Evolutionary conservation across 2,329 filamentous ascomycete species (phyloP).

Genomic region (Neoascochyta sp.): DNA sequence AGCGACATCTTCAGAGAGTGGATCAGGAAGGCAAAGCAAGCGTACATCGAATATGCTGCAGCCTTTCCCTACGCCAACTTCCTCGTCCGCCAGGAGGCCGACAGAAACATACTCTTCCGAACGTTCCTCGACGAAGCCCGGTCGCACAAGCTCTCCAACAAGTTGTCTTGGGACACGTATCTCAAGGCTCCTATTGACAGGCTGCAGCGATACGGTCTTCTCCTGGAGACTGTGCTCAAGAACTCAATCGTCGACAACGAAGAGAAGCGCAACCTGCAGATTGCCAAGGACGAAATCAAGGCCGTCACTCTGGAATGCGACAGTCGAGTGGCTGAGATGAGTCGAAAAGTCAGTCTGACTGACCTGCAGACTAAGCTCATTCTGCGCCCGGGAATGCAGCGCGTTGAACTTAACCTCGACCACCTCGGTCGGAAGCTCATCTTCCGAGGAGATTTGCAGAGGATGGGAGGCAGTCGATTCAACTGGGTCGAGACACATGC

Average conservation of each 20-base stretch:
- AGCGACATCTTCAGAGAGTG: constrained; percentile 97
- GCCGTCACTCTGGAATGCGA: constrained; percentile 87
- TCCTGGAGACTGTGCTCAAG: constrained; percentile 78
- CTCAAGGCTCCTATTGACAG: constrained; percentile 90
- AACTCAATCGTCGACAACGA: constrained; percentile 81
- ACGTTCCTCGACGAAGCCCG: constrained; percentile 79
- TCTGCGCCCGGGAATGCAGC: constrained; percentile 79
- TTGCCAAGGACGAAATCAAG: constrained; percentile 89
- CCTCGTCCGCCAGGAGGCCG: constrained; percentile 76
- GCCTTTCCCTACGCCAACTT: constrained; percentile 81
- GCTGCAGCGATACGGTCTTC: constrained; percentile 81
- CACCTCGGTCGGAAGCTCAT: constrained; percentile 91
- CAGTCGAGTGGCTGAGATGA: constrained; percentile 84
- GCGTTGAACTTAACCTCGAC: constrained; percentile 81
- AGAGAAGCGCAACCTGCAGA: constrained; percentile 78
- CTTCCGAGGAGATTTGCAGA: constrained; percentile 81
- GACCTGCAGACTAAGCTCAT: constrained; percentile 81
- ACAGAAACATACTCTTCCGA: constrained; percentile 80
- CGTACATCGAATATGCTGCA: constrained; percentile 89
- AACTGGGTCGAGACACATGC: constrained; percentile 92
- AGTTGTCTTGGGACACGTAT: constrained; percentile 90
- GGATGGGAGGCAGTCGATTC: constrained; percentile 84
- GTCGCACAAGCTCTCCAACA: constrained; percentile 72
- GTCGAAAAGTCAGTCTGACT: constrained; percentile 82
- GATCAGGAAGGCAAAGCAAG: constrained; percentile 86